phyloP scores from a whole-genome alignment of 306 rosid genomes.

The Comarum palustre region DNA sequence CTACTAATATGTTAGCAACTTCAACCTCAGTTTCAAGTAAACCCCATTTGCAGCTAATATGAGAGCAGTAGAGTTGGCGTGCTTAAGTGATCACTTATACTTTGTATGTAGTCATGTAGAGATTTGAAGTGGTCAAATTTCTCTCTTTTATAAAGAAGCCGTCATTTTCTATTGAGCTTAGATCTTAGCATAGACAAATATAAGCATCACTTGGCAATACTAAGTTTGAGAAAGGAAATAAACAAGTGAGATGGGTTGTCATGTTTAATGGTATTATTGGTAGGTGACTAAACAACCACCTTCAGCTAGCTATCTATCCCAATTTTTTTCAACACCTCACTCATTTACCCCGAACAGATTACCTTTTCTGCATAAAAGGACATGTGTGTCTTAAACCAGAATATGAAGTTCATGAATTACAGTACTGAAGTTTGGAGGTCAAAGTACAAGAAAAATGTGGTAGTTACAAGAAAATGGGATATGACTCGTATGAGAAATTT shows the following conservation, averaged over 20 bases:
- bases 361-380: conserved; percentile 35
- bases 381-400: conserved; percentile 15
- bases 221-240: conserved; percentile 34
- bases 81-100: background rate
- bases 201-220: conserved; percentile 16
- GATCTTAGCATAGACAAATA: conserved; percentile 5
- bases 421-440: conserved; percentile 22
- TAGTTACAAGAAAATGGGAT: conserved; percentile 22
- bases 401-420: conserved; percentile 18
- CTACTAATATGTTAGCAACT: background rate
- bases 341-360: conserved; percentile 42
- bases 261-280: conserved; percentile 55
- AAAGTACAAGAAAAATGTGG: conserved; percentile 31
- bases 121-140: conserved; percentile 22
- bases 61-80: background rate
- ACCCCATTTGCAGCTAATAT: background rate
- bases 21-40: background rate
- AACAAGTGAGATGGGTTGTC: conserved; percentile 56
- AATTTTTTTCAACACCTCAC: conserved; percentile 49
- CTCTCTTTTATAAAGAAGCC: conserved; percentile 2
- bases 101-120: background rate
- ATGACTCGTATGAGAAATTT: conserved; percentile 24
- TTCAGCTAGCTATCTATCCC: conserved; percentile 21
- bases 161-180: conserved; percentile 4
- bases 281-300: conserved; percentile 98